Percentiles rank a stretch among this genome's conserved stretches.
phyloP scores from a whole-genome alignment of 164 flowering plant species.

The Echeveria elegans region DNA sequence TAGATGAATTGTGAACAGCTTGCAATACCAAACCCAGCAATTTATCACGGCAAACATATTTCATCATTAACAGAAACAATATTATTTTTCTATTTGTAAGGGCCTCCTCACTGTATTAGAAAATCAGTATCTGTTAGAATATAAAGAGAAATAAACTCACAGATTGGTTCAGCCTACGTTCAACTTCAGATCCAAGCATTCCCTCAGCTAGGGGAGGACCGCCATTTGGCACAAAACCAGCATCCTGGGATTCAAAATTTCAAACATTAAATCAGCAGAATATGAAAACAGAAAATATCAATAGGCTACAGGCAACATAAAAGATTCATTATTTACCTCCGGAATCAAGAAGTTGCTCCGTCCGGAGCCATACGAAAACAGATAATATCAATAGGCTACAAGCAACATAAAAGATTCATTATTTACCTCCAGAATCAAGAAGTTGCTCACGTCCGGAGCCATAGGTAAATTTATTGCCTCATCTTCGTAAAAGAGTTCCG shows the following conservation, averaged over 20 bases:
- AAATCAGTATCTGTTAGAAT: neutral
- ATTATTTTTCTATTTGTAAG: neutral
- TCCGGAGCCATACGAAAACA: constrained; percentile 47
- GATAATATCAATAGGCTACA: neutral
- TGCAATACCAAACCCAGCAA: neutral
- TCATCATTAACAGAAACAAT: neutral
- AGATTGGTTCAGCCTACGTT: constrained; percentile 32
- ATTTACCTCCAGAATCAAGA: neutral
- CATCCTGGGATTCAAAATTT: constrained; percentile 40
- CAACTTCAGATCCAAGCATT: constrained; percentile 68
- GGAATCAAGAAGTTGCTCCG: constrained; percentile 18
- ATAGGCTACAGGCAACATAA: neutral
- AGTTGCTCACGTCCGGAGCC: constrained; percentile 56
- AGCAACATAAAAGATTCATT: neutral
- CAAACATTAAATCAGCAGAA: neutral
- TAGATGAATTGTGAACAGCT: neutral
- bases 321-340: neutral
- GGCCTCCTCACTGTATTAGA: neutral
- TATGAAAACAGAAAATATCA: neutral
- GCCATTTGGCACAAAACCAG: constrained; percentile 43
- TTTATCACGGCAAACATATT: neutral
- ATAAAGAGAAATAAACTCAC: neutral
- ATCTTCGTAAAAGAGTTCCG: constrained; percentile 70
- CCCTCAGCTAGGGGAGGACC: constrained; percentile 61
- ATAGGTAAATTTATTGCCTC: constrained; percentile 53